Conservation (phyloP, 1,284 basidiomycete species). For the Leucoagaricus sp. region DNA sequence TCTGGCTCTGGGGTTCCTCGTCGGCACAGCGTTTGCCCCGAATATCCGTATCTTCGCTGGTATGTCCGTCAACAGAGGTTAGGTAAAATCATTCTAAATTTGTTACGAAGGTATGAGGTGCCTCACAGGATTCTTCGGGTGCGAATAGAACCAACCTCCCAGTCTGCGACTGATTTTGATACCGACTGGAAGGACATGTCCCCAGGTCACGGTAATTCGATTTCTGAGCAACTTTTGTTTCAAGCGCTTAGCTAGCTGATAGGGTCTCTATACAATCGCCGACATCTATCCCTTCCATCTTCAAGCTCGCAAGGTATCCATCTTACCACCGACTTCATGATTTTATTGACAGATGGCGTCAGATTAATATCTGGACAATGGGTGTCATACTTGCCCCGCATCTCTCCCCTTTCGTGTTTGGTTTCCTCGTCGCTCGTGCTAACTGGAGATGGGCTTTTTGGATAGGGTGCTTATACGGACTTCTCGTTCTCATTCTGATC, state of each 20-base stretch:
- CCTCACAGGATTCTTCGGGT: slow-evolving; percentile 68
- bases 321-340: slow-evolving; percentile 34
- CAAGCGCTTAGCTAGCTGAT: too few relatives aligned
- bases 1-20: slow-evolving; percentile 49
- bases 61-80: slow-evolving; percentile 18
- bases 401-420: slow-evolving; percentile 70
- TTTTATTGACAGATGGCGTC: slow-evolving; percentile 22
- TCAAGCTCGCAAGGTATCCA: slow-evolving; percentile 64
- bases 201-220: slow-evolving; percentile 58
- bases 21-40: slow-evolving; percentile 61
- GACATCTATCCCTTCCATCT: slow-evolving; percentile 77
- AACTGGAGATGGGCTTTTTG: slow-evolving; percentile 77
- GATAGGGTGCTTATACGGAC: slow-evolving; percentile 60
- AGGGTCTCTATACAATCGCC: slow-evolving; percentile 67
- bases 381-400: slow-evolving; percentile 61
- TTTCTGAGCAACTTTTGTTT: too few relatives aligned
- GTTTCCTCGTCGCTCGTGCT: slow-evolving; percentile 64
- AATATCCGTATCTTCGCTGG: slow-evolving; percentile 54
- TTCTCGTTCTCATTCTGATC: slow-evolving; percentile 58
- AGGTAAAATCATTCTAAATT: neutral
- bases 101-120: slow-evolving; percentile 62
- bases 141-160: slow-evolving; percentile 21
- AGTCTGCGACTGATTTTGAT: neutral
- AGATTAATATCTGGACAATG: slow-evolving; percentile 66
- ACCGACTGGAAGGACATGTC: slow-evolving; percentile 46